Evolutionary conservation across 768 basidiomycete genomes (phyloP), one percentile per base, ranked within the genome.

Genomic region (Wakefieldia striispora): DNA sequence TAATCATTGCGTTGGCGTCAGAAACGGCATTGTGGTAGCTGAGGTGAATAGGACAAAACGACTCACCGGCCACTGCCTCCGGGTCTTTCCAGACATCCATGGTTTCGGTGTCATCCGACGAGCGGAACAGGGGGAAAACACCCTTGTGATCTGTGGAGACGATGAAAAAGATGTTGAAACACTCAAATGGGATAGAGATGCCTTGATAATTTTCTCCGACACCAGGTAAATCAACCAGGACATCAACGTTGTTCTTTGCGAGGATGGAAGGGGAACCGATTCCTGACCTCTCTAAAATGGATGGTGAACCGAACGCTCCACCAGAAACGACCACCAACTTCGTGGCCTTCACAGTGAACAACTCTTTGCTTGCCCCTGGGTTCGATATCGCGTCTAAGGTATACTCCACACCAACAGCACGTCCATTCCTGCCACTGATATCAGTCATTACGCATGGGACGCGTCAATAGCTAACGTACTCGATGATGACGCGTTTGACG

Each of bases 221-320:
- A 0, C 74, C 73, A 20, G 70, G 67, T 2, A 76, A 55, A 39
- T 76, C 66, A 3, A 72, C 62, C 5, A 68, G 17, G 1, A 60
- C 60, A 14, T 60, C 20, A 19, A 78, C 55, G 0, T 63, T 65
- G n/a, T 54, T 51, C 14, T 60, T 17, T 35, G 60, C 45, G 1
- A 78, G 65, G 1, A 70, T 38, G 1, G 53, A 52, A 39, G 50
- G 55, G 3, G 63, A 53, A 6, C 76, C 76, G n/a, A 78, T 69
- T 0, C 76, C 76, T 4, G 73, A 81, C 3, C 82, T 70, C 59
- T 84, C 79, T 6, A 86, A 72, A 21, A 85, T 72, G 44, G 72
- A 70, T 2, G 80, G 74, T 0, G 75, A 74, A 9, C 74, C 73
- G 29, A 75, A 68, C 0, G 73, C 49, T 1, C 75, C 74, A 1